Evolutionary conservation across 2,329 filamentous ascomycete species (phyloP).

Genomic region (Plenodomus lindquistii): DNA sequence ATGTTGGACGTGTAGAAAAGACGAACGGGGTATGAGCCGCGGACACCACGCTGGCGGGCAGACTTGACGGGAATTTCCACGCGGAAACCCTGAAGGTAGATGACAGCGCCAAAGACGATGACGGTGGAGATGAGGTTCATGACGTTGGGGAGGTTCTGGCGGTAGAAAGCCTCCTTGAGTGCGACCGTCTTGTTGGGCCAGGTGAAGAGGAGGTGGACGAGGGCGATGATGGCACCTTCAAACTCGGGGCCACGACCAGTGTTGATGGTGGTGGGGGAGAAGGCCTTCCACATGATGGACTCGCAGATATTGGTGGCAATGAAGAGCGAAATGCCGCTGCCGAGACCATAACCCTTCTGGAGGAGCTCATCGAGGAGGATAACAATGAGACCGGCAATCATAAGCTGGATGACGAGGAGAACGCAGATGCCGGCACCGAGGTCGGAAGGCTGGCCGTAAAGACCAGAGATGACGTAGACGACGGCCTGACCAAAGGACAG

Average conservation of each 20-base stretch:
- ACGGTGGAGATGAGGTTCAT: conserved; percentile 97
- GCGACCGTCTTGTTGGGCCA: conserved; percentile 99
- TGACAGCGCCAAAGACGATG: conserved; percentile 92
- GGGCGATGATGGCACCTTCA: conserved; percentile 95
- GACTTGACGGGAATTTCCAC: conserved; percentile 99
- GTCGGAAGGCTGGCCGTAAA: conserved; percentile 95
- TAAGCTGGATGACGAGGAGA: conserved; percentile 95
- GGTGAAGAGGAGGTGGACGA: conserved; percentile 97
- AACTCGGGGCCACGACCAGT: conserved; percentile 98
- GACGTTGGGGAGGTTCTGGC: conserved; percentile 98
- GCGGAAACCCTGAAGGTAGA: conserved; percentile 99
- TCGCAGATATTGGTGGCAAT: conserved; percentile 99
- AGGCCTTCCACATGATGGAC: conserved; percentile 99
- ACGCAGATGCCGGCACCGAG: conserved; percentile 98
- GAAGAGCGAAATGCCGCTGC: conserved; percentile 98
- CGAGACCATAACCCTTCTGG: conserved; percentile 98
- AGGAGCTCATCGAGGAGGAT: conserved; percentile 98
- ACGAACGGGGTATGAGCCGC: conserved; percentile 95
- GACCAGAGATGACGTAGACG: conserved; percentile 91
- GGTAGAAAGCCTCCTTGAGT: conserved; percentile 97
- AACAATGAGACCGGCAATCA: conserved; percentile 96
- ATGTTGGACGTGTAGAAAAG: conserved; percentile 99
- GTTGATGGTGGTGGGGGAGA: conserved; percentile 99
- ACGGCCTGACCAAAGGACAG: conserved; percentile 96
- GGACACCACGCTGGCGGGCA: conserved; percentile 96